These are phyloP conservation scores for Breynia disticha DNA, from an alignment of 441 rosid genomes.

Conservation along the genomic window DNA sequence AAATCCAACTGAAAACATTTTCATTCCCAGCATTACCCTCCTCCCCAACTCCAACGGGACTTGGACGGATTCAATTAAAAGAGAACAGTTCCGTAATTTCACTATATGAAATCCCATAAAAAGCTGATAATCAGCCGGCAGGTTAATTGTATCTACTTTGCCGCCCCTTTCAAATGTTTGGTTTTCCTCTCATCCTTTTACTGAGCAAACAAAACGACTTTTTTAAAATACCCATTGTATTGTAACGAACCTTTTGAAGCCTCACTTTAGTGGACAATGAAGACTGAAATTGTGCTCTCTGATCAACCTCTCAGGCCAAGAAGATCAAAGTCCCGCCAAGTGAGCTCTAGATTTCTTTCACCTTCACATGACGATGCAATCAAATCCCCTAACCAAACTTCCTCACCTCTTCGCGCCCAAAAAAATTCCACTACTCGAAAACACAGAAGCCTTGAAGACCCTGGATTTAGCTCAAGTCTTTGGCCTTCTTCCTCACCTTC, in stretches of 20 bases:
- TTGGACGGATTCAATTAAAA: too few relatives aligned
- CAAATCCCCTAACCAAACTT: constrained; percentile 23
- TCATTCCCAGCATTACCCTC: too few relatives aligned
- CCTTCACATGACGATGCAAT: constrained; percentile 22
- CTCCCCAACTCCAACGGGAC: too few relatives aligned
- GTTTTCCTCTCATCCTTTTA: constrained; percentile 27
- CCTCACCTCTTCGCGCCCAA: constrained; percentile 33
- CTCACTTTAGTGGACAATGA: constrained; percentile 22
- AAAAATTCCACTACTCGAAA: constrained; percentile 24
- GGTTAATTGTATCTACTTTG: constrained; percentile 27
- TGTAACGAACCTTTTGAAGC: not conserved
- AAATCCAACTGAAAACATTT: too few relatives aligned
- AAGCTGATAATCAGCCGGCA: constrained; percentile 36
- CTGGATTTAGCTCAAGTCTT: constrained; percentile 24
- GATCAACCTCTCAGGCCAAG: constrained; percentile 28
- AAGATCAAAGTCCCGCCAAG: constrained; percentile 45
- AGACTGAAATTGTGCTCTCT: constrained; percentile 15
- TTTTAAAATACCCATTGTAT: not conserved
- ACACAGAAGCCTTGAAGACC: constrained; percentile 24
- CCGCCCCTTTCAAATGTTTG: constrained; percentile 49
- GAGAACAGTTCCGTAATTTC: constrained; percentile 13
- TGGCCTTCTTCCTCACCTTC: constrained; percentile 45
- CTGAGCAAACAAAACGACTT: constrained; percentile 1
- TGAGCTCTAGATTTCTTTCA: constrained; percentile 58
- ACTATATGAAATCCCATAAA: not conserved